phyloP scores from a whole-genome alignment of 2,329 filamentous ascomycete genomes.

The Nemania sp. region DNA sequence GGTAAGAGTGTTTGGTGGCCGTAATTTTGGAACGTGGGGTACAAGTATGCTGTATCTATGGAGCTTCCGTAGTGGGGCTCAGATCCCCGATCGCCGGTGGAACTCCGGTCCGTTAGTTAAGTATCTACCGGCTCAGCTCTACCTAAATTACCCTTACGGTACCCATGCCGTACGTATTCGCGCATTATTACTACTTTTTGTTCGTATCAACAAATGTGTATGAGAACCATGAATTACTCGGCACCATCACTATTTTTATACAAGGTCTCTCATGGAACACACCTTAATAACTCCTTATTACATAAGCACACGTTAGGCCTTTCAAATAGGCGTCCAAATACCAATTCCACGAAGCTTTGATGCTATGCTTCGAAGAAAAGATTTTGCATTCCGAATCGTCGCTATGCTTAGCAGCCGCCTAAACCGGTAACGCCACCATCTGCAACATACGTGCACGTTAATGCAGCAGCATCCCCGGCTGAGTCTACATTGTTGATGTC shows the following conservation, averaged over 20 bases:
- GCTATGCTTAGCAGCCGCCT: slow-evolving; percentile 11
- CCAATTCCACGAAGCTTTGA: background rate
- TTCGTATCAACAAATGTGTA: no score
- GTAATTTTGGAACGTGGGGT: slow-evolving; percentile 34
- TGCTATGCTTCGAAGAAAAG: background rate
- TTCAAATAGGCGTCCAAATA: background rate
- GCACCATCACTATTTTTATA: no score
- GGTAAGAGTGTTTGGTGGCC: slow-evolving; percentile 17
- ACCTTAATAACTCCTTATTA: no score
- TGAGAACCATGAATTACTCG: no score
- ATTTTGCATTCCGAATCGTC: background rate
- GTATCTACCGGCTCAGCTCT: background rate
- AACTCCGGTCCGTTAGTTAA: background rate
- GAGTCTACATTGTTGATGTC: slow-evolving; percentile 17
- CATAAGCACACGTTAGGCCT: background rate
- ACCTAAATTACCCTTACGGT: no score
- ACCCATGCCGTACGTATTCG: no score
- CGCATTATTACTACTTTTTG: no score
- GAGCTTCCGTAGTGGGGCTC: slow-evolving; percentile 22
- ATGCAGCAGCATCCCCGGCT: background rate
- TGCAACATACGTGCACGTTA: slow-evolving; percentile 8
- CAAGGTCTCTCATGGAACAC: no score
- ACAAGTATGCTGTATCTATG: slow-evolving; percentile 15
- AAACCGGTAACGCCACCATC: slow-evolving; percentile 18
- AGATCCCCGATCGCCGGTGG: background rate